Evolutionary conservation across 768 basidiomycete species (phyloP), one percentile per base, ranked within the genome.

Genomic region (Lepiota venenata): DNA sequence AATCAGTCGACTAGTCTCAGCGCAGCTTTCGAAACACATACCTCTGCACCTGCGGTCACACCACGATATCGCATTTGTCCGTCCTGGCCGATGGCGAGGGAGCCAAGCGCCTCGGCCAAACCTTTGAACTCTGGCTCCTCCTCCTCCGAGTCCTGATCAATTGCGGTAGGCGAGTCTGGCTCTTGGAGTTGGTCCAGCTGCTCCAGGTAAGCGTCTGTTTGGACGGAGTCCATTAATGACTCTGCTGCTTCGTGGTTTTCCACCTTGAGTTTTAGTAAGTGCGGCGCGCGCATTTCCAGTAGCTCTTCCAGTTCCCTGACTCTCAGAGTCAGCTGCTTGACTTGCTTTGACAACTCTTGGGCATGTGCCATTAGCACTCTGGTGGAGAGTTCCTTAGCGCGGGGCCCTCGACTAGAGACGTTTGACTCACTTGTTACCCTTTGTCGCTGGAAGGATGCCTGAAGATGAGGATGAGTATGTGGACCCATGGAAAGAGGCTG

Each of bases 331-430:
- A 80, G 68, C 4, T 61, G 56, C 53, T 74, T 76, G 48, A 80
- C 77, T 61, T 80, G 71, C 37, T 79, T 76, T 6, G 73, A 65
- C 10, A 82, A 68, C 45, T 65, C 71, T 56, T 79, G 73, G 3
- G 75, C 76, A 58, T 77, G 78, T 5, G 73, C 75, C 73, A 79
- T 74, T 36, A 82, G 71, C 16, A 79, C 78, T 61, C 80, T 82
- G 55, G 29, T 18, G 11, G 48, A 25, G 37, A 44, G 36, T 27
- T 50, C 10, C 47, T 46, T 25, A 20, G 15, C 32, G n/a, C 27
- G 10, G 16, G 18, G 10, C 15, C 8, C 16, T 21, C 7, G 20
- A 16, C n/a, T 4, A 22, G 36, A 35, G n/a, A 18, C 35, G 9
- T 21, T 3, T 32, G 9, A 54, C 72, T 37, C 58, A 80, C 80